phyloP scores from a whole-genome alignment of 257 asterid species.

The Thymus mandschuricus region DNA sequence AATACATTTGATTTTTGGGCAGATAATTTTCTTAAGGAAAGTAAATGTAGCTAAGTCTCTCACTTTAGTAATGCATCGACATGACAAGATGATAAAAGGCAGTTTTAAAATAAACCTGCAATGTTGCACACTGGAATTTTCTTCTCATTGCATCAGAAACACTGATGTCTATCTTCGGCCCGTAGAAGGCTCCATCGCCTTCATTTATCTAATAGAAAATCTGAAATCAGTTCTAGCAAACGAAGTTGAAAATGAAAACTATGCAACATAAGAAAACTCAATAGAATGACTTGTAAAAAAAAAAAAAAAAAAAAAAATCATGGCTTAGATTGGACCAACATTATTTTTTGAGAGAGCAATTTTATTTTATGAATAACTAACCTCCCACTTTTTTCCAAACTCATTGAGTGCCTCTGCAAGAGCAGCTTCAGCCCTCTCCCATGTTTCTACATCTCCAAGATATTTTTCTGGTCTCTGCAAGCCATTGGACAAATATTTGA shows the following conservation, averaged over 20 bases:
- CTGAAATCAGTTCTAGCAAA: constrained; percentile 34
- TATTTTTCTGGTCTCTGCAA: constrained; percentile 93
- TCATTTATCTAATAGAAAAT: constrained; percentile 67
- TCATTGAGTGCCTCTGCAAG: constrained; percentile 88
- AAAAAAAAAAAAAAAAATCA: background rate
- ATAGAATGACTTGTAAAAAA: background rate
- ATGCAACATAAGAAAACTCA: constrained; percentile 25
- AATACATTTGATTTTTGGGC: background rate
- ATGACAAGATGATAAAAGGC: constrained; percentile 19
- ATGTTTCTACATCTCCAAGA: constrained; percentile 77
- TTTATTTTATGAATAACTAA: constrained; percentile 37
- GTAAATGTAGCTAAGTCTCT: background rate
- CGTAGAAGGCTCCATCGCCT: constrained; percentile 97
- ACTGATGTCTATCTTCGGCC: constrained; percentile 93
- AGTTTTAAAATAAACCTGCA: constrained; percentile 63
- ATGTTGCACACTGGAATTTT: constrained; percentile 93
- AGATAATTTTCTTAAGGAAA: background rate
- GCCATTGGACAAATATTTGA: constrained; percentile 23
- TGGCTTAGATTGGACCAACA: background rate
- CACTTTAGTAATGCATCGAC: background rate
- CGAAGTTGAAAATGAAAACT: background rate
- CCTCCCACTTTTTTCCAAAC: constrained; percentile 98
- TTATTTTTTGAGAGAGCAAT: background rate
- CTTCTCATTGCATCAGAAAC: constrained; percentile 96
- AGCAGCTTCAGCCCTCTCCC: constrained; percentile 95